Percentiles rank a stretch among this genome's conserved stretches.
Conservation (phyloP, 176 grass and related monocot species). For the Melocanna baccifera region DNA sequence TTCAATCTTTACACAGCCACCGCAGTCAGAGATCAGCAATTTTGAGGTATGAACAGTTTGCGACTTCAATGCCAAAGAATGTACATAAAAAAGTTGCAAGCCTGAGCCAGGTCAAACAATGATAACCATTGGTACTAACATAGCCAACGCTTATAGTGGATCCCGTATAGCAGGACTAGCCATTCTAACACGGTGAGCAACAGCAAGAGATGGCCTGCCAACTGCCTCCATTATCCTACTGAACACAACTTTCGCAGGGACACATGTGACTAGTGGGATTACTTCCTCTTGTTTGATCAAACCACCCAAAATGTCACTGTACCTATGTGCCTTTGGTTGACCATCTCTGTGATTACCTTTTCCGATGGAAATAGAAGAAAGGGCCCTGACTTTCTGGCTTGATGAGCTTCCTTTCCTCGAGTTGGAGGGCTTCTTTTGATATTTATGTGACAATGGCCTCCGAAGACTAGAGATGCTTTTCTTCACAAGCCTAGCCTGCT, state of each 20-base stretch:
- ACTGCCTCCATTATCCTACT: conserved; percentile 84
- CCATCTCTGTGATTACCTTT: conserved; percentile 22
- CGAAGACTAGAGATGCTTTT: conserved; percentile 9
- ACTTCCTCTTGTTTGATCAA: conserved; percentile 56
- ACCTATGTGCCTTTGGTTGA: conserved; percentile 34
- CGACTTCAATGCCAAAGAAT: conserved; percentile 27
- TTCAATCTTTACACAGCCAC: conserved; percentile 28
- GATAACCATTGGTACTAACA: not conserved
- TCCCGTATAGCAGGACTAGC: conserved; percentile 40
- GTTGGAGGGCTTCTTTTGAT: conserved; percentile 47
- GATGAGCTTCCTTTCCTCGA: conserved; percentile 48
- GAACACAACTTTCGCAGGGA: conserved; percentile 73
- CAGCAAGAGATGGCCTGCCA: conserved; percentile 46
- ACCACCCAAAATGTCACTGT: conserved; percentile 43
- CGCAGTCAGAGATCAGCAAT: conserved; percentile 49
- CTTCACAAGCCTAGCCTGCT: conserved; percentile 17
- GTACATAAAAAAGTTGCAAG: conserved; percentile 34
- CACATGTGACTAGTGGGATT: conserved; percentile 64
- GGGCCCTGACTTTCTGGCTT: conserved; percentile 54
- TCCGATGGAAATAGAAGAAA: conserved; percentile 40
- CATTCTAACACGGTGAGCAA: conserved; percentile 42
- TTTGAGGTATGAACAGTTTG: conserved; percentile 34
- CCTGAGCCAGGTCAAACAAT: conserved; percentile 23
- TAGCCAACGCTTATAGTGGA: conserved; percentile 17
- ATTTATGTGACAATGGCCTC: conserved; percentile 32